These are phyloP conservation scores for Toxicodendron radicans DNA, from an alignment of 345 rosid species.

Conservation along the genomic window DNA sequence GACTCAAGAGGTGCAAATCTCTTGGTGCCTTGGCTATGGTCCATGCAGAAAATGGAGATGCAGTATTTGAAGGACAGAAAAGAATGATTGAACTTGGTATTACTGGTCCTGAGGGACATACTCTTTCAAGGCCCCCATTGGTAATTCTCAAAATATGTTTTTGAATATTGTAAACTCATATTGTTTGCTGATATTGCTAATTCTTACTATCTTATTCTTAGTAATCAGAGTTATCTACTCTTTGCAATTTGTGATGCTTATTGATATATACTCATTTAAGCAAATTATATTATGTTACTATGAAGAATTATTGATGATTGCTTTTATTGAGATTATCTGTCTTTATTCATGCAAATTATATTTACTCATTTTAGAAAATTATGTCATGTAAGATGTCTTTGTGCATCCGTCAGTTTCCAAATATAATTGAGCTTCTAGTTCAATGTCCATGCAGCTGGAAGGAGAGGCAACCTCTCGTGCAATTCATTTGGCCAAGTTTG, in stretches of 20 bases:
- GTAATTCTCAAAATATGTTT: constrained; percentile 40
- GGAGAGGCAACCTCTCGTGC: constrained; percentile 98
- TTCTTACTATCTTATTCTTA: not conserved
- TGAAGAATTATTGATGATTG: constrained; percentile 1
- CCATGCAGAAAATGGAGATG: constrained; percentile 99
- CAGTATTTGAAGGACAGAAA: constrained; percentile 88
- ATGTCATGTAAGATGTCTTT: not conserved
- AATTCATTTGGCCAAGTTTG: constrained; percentile 82
- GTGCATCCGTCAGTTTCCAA: constrained; percentile 7
- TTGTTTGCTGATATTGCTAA: not conserved
- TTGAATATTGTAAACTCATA: constrained; percentile 6
- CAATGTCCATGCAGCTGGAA: constrained; percentile 62
- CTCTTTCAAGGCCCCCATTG: constrained; percentile 90
- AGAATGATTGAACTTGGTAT: constrained; percentile 92
- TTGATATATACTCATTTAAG: not conserved
- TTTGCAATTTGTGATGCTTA: constrained; percentile 4
- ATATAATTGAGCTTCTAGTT: constrained; percentile 17
- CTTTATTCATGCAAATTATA: not conserved
- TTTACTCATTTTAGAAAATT: not conserved
- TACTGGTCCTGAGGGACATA: constrained; percentile 97
- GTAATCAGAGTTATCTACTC: not conserved
- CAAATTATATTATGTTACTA: not conserved
- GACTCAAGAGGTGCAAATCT: constrained; percentile 81
- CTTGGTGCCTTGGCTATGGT: constrained; percentile 99
- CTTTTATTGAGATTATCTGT: not conserved